phyloP scores from a whole-genome alignment of 257 asterid genomes.

The Salvia miltiorrhiza region DNA sequence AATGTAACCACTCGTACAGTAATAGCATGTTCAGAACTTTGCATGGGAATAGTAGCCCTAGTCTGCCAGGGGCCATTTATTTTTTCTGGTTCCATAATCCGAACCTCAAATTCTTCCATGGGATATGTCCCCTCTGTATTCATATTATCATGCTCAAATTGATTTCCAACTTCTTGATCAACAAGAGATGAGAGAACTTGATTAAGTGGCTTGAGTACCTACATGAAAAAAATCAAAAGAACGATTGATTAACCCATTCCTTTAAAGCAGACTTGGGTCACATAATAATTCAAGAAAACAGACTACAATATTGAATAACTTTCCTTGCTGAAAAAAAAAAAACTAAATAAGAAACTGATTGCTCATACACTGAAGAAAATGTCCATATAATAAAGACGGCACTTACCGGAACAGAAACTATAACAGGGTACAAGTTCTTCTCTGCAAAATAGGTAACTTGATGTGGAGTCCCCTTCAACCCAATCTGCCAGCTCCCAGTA shows the following conservation, averaged over 20 bases:
- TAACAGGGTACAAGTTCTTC: constrained; percentile 87
- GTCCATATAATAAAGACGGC: constrained; percentile 12
- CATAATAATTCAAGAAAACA: constrained; percentile 6
- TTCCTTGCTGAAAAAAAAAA: not conserved
- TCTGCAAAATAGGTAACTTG: constrained; percentile 92
- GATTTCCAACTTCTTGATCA: constrained; percentile 95
- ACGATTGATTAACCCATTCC: constrained; percentile 14
- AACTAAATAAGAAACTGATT: not conserved
- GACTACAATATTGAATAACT: not conserved
- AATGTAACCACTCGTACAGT: constrained; percentile 88
- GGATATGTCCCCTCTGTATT: constrained; percentile 79
- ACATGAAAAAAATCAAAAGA: constrained; percentile 23
- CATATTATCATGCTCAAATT: constrained; percentile 66
- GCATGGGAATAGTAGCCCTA: constrained; percentile 86
- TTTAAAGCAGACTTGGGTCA: constrained; percentile 2
- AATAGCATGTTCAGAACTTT: constrained; percentile 90
- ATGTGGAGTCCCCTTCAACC: constrained; percentile 95
- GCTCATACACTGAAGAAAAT: not conserved
- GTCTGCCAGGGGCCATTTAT: constrained; percentile 88
- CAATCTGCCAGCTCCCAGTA: constrained; percentile 50
- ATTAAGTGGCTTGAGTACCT: constrained; percentile 86
- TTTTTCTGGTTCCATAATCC: constrained; percentile 90
- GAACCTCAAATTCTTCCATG: constrained; percentile 90
- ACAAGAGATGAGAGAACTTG: constrained; percentile 86
- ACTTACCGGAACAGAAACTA: constrained; percentile 93